Base-by-base conservation (phyloP, 73 alveolate species). In the Urostyla sp. region DNA sequence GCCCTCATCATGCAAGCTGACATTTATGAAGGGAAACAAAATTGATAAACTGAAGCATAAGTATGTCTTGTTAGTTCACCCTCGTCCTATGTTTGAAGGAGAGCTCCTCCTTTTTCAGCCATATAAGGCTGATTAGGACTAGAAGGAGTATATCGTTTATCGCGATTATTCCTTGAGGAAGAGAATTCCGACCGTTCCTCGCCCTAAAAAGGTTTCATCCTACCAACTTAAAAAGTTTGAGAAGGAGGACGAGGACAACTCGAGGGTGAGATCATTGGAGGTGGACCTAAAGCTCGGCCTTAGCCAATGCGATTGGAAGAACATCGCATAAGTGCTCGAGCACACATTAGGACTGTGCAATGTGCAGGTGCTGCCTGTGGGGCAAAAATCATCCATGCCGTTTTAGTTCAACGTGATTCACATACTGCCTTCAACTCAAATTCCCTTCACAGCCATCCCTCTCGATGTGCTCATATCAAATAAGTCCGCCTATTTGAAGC, bases 331-430 rank as follows among this genome's bases (percentile, higher is more conserved):
- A 31, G 82, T 78, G 10, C 28, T 86, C 20, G 13, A 13, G 11
- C 87, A 84, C 24, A 75, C 77, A 1, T 35, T 77, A 53, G 94
- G 94, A n/a, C 35, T 60, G 11, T 89, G 94, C 3, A 66, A 63
- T 50, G 48, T 77, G 32, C 72, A 82, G 57, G 55, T 86, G 0
- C 80, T 86, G 16, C 94, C 94, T 11, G 87, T 58, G 0, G 90
- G 89, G 4, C 69, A 51, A 36, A 52, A 63, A 45, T 76, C 94
- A 0, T 50, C 69, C 38, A 38, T 32, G 52, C 79, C 91, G 2
- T 51, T 51, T 21, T 51, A 81, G 54, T 11, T 20, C 51, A 24
- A 81, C 20, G 21, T 81, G 35, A 51, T 81, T 30, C 91, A 81
- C 30, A 60, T 81, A 8, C 38, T 81, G 3, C 91, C 91, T 10